Evolutionary conservation across 1,284 basidiomycete species (phyloP), one percentile per base, ranked within the genome.

Genomic region (Trichosporon inkin): DNA sequence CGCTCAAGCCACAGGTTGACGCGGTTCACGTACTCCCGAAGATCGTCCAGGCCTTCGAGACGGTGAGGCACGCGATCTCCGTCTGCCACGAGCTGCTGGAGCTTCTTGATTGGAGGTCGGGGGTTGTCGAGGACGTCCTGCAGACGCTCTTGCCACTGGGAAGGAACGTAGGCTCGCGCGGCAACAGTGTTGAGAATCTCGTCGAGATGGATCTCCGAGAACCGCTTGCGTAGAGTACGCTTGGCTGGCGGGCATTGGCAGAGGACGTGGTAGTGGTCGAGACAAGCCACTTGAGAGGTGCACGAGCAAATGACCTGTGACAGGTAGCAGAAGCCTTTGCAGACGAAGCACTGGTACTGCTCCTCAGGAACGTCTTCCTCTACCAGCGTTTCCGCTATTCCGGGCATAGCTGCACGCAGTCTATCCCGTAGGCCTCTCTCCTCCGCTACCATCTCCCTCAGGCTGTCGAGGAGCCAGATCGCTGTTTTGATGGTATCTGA

Each of bases 271-370:
- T 83, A 84, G 77, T 99, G 95, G 57, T 93, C 88, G 56, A 91
- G 84, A 75, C 96, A 99, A 1, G 88, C 86, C 37, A 95, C 86
- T 63, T 86, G 72, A 71, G 84, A 65, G 35, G 86, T 87, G 80
- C 90, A 93, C 36, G 82, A 78, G 77, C 90, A 92, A 51, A 84
- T 88, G 71, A 97, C 82, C 73, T 97, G 94, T 4, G 93, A 92
- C 22, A 99, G 86, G 79, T 97, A 99, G 79, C 90, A 94, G 79
- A 97, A 96, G 11, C 84, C 84, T 75, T 96, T 95, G 87, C 96
- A 99, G 69, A 90, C 81, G 56, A 83, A 80, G 83, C 96, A 99
- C 77, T 97, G 93, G 76, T 95, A 95, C 74, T 97, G 90, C 62
- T 92, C 90, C 77, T 98, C 96, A 6, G 87, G 82, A 10, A 86